A percentile compares a stretch with the other conserved stretches of the same genome.
Conservation (phyloP, 495 filamentous ascomycete species). For the Halenospora varia region DNA sequence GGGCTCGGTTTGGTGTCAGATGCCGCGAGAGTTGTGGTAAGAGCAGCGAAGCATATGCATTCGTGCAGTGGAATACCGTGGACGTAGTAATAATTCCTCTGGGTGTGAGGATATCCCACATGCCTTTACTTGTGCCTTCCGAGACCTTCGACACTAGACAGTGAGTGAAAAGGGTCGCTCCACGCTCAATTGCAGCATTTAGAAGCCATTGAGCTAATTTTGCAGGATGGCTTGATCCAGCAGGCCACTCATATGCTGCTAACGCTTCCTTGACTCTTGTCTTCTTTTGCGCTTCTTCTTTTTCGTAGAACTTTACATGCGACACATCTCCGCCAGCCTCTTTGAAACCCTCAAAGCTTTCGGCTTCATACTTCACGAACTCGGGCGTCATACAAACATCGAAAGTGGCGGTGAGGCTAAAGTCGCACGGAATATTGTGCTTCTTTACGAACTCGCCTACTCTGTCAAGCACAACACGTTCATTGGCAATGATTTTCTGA, state of each 20-base stretch:
- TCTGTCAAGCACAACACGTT: slow-evolving; percentile 24
- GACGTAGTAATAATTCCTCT: slow-evolving; percentile 16
- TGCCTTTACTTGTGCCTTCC: background rate
- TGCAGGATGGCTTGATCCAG: slow-evolving; percentile 28
- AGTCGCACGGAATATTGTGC: slow-evolving; percentile 26
- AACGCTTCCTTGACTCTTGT: slow-evolving; percentile 22
- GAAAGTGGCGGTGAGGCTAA: slow-evolving; percentile 29
- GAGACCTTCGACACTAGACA: slow-evolving; percentile 20
- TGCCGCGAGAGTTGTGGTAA: slow-evolving; percentile 21
- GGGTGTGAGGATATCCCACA: slow-evolving; percentile 10
- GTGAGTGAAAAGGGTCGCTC: slow-evolving; percentile 25
- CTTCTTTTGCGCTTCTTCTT: slow-evolving; percentile 20
- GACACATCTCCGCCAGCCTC: slow-evolving; percentile 29
- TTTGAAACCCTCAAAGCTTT: slow-evolving; percentile 21
- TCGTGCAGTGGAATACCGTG: slow-evolving; percentile 28
- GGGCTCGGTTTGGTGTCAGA: slow-evolving; percentile 25
- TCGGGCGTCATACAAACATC: slow-evolving; percentile 30
- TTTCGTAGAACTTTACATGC: slow-evolving; percentile 27
- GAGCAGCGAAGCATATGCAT: slow-evolving; percentile 26
- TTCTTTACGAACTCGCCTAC: slow-evolving; percentile 25
- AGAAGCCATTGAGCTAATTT: slow-evolving; percentile 29
- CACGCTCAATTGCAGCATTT: slow-evolving; percentile 8
- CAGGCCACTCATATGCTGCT: slow-evolving; percentile 30
- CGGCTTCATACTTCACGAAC: slow-evolving; percentile 28
- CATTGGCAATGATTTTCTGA: slow-evolving; percentile 29